These are phyloP conservation scores for Berkeleyomyces rouxiae DNA, from an alignment of 2,329 filamentous ascomycete genomes.

Conservation along the genomic window DNA sequence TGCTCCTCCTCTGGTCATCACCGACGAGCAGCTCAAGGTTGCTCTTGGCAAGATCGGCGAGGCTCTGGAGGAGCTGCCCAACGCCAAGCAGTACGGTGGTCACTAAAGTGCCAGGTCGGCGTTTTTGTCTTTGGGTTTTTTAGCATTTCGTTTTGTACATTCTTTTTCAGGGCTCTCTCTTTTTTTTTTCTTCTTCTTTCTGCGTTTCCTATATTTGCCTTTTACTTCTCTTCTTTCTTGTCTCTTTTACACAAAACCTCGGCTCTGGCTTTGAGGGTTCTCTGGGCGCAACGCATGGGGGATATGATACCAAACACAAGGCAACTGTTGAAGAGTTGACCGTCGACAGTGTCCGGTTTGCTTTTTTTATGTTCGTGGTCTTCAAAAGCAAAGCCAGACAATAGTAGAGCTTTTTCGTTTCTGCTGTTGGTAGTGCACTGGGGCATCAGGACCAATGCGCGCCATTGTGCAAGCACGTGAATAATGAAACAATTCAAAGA, in stretches of 20 bases:
- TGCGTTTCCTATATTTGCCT: neutral
- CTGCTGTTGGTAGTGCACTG: neutral
- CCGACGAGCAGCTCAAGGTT: slow-evolving; percentile 65
- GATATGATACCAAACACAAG: slow-evolving; percentile 10
- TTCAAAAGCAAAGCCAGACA: neutral
- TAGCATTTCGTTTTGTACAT: neutral
- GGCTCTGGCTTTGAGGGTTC: slow-evolving; percentile 3
- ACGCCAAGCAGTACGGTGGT: slow-evolving; percentile 22
- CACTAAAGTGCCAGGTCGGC: slow-evolving; percentile 19
- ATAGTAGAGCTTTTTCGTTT: neutral
- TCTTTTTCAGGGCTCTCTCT: neutral
- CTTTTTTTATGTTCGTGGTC: neutral
- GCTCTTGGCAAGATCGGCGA: slow-evolving; percentile 67
- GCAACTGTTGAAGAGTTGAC: neutral
- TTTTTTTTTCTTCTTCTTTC: neutral
- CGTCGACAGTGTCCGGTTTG: slow-evolving; percentile 10
- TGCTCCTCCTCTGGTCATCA: slow-evolving; percentile 90
- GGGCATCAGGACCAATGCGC: slow-evolving; percentile 1
- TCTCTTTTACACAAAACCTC: neutral
- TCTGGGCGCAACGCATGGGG: slow-evolving; percentile 2
- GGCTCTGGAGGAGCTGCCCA: slow-evolving; percentile 67
- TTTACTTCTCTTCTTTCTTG: neutral
- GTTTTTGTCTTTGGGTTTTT: neutral
- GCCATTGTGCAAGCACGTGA: neutral
- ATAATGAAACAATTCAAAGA: neutral